Evolutionary conservation across 345 rosid species (phyloP).

Genomic region (Lepidium sativum): DNA sequence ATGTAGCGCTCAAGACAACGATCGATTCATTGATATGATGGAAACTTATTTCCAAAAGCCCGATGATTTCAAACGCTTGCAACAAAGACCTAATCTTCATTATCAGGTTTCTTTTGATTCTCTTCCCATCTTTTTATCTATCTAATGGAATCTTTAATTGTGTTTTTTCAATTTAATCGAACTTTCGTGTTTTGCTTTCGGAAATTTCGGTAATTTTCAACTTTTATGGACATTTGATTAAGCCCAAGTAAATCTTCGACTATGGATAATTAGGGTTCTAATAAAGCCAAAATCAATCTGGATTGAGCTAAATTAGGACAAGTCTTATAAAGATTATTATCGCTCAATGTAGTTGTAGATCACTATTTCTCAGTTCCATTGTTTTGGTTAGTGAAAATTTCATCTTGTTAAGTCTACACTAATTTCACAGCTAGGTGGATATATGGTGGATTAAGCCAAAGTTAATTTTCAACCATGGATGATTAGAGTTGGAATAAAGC

Average conservation of each 20-base stretch:
- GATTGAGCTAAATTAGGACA: too few relatives aligned
- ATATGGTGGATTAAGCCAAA: too few relatives aligned
- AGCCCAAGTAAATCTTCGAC: too few relatives aligned
- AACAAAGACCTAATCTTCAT: conserved; percentile 74
- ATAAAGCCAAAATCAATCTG: too few relatives aligned
- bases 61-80: conserved; percentile 52
- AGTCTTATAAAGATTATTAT: too few relatives aligned
- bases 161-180: background rate
- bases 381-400: too few relatives aligned
- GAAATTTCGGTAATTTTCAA: background rate
- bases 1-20: conserved; percentile 80
- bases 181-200: background rate
- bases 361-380: too few relatives aligned
- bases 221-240: background rate
- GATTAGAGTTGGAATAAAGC: too few relatives aligned
- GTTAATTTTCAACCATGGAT: too few relatives aligned
- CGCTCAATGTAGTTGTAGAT: too few relatives aligned
- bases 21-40: conserved; percentile 92
- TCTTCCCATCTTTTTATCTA: background rate
- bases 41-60: conserved; percentile 78
- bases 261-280: too few relatives aligned
- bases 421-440: background rate
- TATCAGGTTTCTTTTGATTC: conserved; percentile 49
- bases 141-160: background rate
- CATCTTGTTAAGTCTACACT: background rate